phyloP scores from a whole-genome alignment of 2,329 filamentous ascomycete genomes.

The Phyllosticta citriasiana region DNA sequence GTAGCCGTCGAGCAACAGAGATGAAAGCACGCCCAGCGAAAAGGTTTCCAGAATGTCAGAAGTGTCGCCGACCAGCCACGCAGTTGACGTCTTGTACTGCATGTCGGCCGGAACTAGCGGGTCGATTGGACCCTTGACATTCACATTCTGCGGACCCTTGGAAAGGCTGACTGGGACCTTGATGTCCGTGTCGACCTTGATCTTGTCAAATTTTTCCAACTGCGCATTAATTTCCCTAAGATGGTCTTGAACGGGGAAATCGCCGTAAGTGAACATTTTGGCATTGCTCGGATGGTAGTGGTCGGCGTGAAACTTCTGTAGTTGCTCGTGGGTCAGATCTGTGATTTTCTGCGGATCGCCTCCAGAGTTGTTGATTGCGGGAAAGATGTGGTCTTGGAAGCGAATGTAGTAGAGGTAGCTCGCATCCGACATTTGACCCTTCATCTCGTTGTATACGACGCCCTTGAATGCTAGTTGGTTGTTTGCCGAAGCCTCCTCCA shows the following conservation, averaged over 20 bases:
- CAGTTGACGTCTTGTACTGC: slow-evolving; percentile 88
- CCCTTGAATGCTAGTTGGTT: slow-evolving; percentile 80
- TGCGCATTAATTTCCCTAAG: slow-evolving; percentile 67
- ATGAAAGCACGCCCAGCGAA: slow-evolving; percentile 70
- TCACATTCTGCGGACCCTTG: slow-evolving; percentile 56
- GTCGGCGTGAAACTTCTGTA: slow-evolving; percentile 77
- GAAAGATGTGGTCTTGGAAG: slow-evolving; percentile 91
- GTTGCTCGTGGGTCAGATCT: slow-evolving; percentile 81
- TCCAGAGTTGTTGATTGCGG: slow-evolving; percentile 90
- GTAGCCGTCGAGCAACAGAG: slow-evolving; percentile 83
- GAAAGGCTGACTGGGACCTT: slow-evolving; percentile 65
- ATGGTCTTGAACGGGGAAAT: slow-evolving; percentile 78
- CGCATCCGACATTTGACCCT: slow-evolving; percentile 96
- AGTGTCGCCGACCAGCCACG: slow-evolving; percentile 82
- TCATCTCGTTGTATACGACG: slow-evolving; percentile 99
- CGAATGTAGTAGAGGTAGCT: slow-evolving; percentile 93
- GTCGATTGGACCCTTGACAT: slow-evolving; percentile 71
- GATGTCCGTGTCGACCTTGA: slow-evolving; percentile 59
- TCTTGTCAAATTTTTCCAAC: slow-evolving; percentile 62
- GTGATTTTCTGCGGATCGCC: slow-evolving; percentile 96
- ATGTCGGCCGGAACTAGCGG: slow-evolving; percentile 75
- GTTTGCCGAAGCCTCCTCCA: slow-evolving; percentile 37
- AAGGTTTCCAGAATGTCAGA: slow-evolving; percentile 81
- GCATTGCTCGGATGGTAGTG: slow-evolving; percentile 98
- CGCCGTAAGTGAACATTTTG: slow-evolving; percentile 90